These are phyloP conservation scores for Raffaelea ambrosiae DNA, from an alignment of 2,329 filamentous ascomycete genomes.

Conservation along the genomic window DNA sequence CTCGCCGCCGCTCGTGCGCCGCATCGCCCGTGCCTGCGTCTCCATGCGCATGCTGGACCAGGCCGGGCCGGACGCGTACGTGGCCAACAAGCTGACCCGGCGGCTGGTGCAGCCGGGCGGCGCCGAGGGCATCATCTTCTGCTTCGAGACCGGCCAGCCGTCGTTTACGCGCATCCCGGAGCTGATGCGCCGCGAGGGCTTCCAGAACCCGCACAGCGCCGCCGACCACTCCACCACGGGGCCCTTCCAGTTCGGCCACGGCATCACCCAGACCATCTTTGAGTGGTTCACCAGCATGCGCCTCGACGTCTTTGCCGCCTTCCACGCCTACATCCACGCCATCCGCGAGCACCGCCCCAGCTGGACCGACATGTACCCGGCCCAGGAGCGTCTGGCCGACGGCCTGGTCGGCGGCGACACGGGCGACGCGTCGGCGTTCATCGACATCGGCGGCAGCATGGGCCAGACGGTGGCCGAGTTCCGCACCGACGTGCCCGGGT, in stretches of 20 bases:
- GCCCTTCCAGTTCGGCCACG: constrained; percentile 1
- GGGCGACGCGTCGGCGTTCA: neutral
- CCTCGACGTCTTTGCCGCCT: neutral
- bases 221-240: neutral
- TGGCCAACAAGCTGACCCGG: constrained; percentile 1
- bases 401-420: neutral
- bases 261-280: neutral
- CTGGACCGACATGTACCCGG: constrained; percentile 3
- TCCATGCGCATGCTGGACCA: constrained; percentile 2
- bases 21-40: constrained; percentile 1
- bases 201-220: neutral
- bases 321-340: constrained; percentile 3
- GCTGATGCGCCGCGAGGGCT: neutral
- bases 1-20: neutral
- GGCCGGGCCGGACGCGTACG: neutral
- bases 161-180: constrained; percentile 2
- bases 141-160: constrained; percentile 2
- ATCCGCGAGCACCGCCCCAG: constrained; percentile 1
- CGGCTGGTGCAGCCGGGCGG: constrained; percentile 1
- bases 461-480: constrained; percentile 3
- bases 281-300: constrained; percentile 1
- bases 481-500: neutral
- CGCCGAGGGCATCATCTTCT: neutral
- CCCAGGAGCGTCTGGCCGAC: neutral
- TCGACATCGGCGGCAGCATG: constrained; percentile 1